Evolutionary conservation across 306 rosid species (phyloP).

Genomic region (Trichosanthes truncata): DNA sequence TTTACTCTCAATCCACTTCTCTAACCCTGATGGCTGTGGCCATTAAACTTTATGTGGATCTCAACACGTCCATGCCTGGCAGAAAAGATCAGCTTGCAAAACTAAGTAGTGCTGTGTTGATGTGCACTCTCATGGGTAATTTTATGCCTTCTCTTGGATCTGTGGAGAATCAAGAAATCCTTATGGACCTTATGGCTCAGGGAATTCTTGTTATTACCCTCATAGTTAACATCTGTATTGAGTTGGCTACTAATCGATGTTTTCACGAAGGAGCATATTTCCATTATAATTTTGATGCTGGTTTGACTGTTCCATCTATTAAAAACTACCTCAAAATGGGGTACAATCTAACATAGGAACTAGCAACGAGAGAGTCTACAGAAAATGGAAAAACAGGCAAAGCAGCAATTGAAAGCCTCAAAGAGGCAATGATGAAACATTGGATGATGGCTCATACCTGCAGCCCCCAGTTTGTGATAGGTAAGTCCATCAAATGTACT

Average conservation of each 20-base stretch:
- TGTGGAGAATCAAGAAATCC: slow-evolving; percentile 48
- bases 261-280: slow-evolving; percentile 54
- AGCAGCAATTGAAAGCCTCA: slow-evolving; percentile 15
- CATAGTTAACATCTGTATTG: slow-evolving; percentile 66
- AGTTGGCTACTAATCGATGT: slow-evolving; percentile 67
- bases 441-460: slow-evolving; percentile 90
- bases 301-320: slow-evolving; percentile 37
- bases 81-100: slow-evolving; percentile 68
- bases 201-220: slow-evolving; percentile 66
- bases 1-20: slow-evolving; percentile 76
- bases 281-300: slow-evolving; percentile 50
- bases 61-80: slow-evolving; percentile 74
- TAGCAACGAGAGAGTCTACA: slow-evolving; percentile 29
- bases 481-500: slow-evolving; percentile 69
- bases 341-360: slow-evolving; percentile 25
- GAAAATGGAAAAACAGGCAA: background rate
- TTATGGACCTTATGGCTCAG: slow-evolving; percentile 57
- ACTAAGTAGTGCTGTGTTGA: slow-evolving; percentile 59
- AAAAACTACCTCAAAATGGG: slow-evolving; percentile 43
- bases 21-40: slow-evolving; percentile 57
- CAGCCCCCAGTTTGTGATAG: slow-evolving; percentile 80
- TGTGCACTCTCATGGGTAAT: slow-evolving; percentile 61
- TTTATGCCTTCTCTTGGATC: slow-evolving; percentile 80
- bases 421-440: slow-evolving; percentile 32
- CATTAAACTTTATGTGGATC: slow-evolving; percentile 58